Evolutionary conservation across 1,139 yeast genomes (phyloP).

Genomic region (Candida albicans): DNA sequence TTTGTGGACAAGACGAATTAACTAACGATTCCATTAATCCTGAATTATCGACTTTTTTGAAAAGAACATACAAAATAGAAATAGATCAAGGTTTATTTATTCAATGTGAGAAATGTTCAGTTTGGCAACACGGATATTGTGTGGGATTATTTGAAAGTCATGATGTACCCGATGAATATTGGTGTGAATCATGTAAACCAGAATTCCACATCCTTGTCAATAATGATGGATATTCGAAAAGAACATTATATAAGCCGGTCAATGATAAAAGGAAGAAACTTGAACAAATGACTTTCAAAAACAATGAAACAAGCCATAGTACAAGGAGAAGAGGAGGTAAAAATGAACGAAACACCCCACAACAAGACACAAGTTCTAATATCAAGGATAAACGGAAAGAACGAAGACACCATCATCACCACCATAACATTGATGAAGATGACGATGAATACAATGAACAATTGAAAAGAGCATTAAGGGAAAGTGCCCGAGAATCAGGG

Average conservation of each 20-base stretch:
- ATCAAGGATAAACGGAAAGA: slow-evolving; percentile 79
- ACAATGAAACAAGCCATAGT: slow-evolving; percentile 1
- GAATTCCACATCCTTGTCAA: slow-evolving; percentile 61
- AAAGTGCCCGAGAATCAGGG: slow-evolving; percentile 54
- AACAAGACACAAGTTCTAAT: slow-evolving; percentile 21
- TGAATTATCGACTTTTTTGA: slow-evolving; percentile 47
- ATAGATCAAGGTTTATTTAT: slow-evolving; percentile 78
- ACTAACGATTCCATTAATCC: slow-evolving; percentile 35
- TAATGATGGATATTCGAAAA: slow-evolving; percentile 22
- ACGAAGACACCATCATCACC: slow-evolving; percentile 47
- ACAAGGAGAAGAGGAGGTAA: background rate
- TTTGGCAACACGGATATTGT: slow-evolving; percentile 98
- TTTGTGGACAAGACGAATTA: slow-evolving; percentile 78
- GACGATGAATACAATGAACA: slow-evolving; percentile 68
- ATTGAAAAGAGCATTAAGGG: slow-evolving; percentile 67
- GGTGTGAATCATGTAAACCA: slow-evolving; percentile 90
- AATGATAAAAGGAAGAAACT: slow-evolving; percentile 47
- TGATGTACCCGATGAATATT: slow-evolving; percentile 85
- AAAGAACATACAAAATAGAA: slow-evolving; percentile 56
- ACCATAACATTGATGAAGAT: slow-evolving; percentile 9
- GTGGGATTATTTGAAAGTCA: slow-evolving; percentile 76
- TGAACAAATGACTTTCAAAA: slow-evolving; percentile 27
- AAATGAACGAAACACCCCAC: background rate
- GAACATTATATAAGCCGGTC: slow-evolving; percentile 50
- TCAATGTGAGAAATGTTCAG: slow-evolving; percentile 90